Conservation (phyloP, 2,329 filamentous ascomycete species). For the Pestalotiopsis sp. region DNA sequence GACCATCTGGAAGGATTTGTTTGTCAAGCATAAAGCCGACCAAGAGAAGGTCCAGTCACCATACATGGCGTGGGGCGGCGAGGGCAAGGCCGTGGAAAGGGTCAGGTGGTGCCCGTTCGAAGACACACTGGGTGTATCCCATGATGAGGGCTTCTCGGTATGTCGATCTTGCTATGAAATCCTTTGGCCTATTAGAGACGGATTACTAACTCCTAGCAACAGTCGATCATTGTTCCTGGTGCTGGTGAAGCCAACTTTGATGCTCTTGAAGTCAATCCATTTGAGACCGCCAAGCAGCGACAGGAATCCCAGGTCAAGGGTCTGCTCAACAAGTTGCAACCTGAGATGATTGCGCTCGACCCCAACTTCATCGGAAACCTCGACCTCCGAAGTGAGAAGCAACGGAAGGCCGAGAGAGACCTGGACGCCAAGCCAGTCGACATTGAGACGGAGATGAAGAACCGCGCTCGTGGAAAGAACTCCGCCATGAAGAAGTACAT, state of each 20-base stretch:
- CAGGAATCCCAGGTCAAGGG: constrained; percentile 90
- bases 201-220: constrained; percentile 67
- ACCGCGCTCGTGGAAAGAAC: constrained; percentile 86
- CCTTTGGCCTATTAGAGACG: not conserved
- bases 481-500: constrained; percentile 85
- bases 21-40: constrained; percentile 71
- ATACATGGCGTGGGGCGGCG: constrained; percentile 91
- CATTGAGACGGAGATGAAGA: constrained; percentile 65
- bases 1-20: constrained; percentile 89
- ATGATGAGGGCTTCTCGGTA: constrained; percentile 48
- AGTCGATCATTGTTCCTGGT: constrained; percentile 86
- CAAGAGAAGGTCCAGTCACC: constrained; percentile 82
- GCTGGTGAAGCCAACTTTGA: constrained; percentile 98
- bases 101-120: constrained; percentile 94
- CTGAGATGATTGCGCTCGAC: constrained; percentile 95
- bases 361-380: constrained; percentile 90
- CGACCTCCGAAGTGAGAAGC: constrained; percentile 78
- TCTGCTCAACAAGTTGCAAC: constrained; percentile 90
- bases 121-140: constrained; percentile 84
- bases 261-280: constrained; percentile 90
- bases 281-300: constrained; percentile 89
- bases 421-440: constrained; percentile 69
- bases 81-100: constrained; percentile 78
- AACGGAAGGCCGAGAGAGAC: constrained; percentile 76
- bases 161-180: not conserved